Base-by-base conservation (phyloP, 306 rosid species). In the Quercus gilva region DNA sequence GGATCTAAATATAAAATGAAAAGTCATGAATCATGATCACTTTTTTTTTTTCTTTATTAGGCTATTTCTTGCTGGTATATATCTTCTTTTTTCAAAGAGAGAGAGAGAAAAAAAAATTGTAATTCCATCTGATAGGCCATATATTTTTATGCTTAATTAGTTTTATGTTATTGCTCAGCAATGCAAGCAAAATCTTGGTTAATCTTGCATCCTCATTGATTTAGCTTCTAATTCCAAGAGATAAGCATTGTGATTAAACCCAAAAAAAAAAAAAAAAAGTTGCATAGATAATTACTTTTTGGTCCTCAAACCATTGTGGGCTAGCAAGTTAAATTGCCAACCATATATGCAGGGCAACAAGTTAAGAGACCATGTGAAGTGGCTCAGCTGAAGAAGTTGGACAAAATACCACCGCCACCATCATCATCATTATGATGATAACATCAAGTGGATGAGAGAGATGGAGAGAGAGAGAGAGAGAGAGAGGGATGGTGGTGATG, bases 381-480 rank as follows among this genome's bases (percentile, higher is more conserved):
- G 88, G 84, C 83, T 82, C 17, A 81, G 81, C 29, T 67, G 81
- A 84, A 67, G 81, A 84, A 76, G 76, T 88, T 84, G 89, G 95
- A 85, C 80, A 85, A 86, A 83, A 76, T 84, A 79, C 78, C 72
- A 80, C 78, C 82, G 61, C 84, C 88, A 82, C 74, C 80, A 81
- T 60, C 75, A 80, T 60, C 75, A 80, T 87, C 53, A 86, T 86
- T 78, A 88, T 84, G 85, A 74, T 56, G 70, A 77, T 52, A 55
- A 58, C 57, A 74, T 10, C 78, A 23, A 80, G 74, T 85, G 87
- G 78, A 84, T 79, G 82, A 71, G 82, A 41, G 73, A 81, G 73
- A 43, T 23, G 37, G 55, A 49, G 5, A 53, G 14, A n/a, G 31
- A 71, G 25, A 55, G 55, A 49, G 23, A 14, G 31, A 71, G 25